Evolutionary conservation across 495 filamentous ascomycete species (phyloP).

Genomic region (Penicillium crystallinum): DNA sequence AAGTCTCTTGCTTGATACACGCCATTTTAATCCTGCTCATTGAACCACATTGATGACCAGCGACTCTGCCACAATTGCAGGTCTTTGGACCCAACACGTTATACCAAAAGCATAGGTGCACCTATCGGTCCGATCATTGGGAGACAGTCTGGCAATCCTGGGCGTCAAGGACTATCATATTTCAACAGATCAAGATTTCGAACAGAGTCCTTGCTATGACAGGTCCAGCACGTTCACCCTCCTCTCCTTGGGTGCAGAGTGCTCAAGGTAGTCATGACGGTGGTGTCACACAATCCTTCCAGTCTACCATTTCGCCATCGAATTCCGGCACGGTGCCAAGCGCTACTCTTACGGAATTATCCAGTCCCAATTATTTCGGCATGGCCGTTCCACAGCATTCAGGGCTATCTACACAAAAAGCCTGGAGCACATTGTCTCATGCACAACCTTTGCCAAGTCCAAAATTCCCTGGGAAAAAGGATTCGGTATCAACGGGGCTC

Average conservation of each 20-base stretch:
- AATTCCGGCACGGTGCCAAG: conserved; percentile 34
- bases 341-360: conserved; percentile 37
- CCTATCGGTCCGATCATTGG: background rate
- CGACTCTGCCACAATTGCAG: background rate
- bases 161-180: background rate
- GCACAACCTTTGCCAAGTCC: conserved; percentile 65
- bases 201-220: conserved; percentile 37
- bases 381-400: conserved; percentile 59
- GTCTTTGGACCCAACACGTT: background rate
- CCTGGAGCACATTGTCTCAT: conserved; percentile 67
- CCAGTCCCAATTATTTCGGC: conserved; percentile 82
- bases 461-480: conserved; percentile 62
- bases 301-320: conserved; percentile 37
- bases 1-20: background rate
- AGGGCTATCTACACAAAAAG: conserved; percentile 52
- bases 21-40: background rate
- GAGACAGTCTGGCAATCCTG: background rate
- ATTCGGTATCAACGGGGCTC: conserved; percentile 74
- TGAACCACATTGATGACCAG: background rate
- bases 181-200: conserved; percentile 6
- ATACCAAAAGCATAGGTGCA: background rate
- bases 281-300: conserved; percentile 13
- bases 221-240: conserved; percentile 41
- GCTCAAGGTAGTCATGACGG: conserved; percentile 23
- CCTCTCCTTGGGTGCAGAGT: conserved; percentile 41